A percentile compares a stretch with the other conserved stretches of the same genome.
phyloP scores from a whole-genome alignment of 257 asterid genomes.

The Przewalskia tangutica region DNA sequence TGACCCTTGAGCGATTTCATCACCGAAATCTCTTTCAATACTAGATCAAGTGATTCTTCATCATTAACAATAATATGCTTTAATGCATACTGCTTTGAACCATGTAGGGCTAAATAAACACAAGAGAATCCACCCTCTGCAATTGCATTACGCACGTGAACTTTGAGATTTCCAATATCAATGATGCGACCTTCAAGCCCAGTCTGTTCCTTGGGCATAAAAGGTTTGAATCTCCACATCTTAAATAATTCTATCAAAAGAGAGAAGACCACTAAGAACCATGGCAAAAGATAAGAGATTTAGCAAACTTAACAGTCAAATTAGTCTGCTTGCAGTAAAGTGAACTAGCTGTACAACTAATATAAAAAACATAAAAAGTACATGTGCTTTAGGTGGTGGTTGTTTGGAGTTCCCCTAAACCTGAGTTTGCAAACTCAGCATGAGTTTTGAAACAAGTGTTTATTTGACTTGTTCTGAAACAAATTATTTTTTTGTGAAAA shows the following conservation, averaged over 20 bases:
- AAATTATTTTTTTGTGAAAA: neutral
- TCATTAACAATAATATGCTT: conserved; percentile 92
- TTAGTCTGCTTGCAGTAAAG: neutral
- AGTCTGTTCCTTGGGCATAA: conserved; percentile 68
- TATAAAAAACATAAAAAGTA: neutral
- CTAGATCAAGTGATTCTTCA: conserved; percentile 71
- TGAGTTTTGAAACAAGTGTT: neutral
- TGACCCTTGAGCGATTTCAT: conserved; percentile 91
- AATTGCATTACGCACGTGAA: conserved; percentile 70
- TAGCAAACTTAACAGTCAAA: neutral
- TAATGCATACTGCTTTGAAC: conserved; percentile 80
- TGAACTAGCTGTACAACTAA: neutral
- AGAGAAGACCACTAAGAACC: neutral
- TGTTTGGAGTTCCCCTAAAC: neutral
- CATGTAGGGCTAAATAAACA: conserved; percentile 81
- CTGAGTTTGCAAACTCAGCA: neutral
- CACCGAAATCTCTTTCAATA: conserved; percentile 68
- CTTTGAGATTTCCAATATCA: conserved; percentile 74
- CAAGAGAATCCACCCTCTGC: conserved; percentile 99
- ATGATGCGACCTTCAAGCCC: conserved; percentile 94
- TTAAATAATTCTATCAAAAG: neutral
- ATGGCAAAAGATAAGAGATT: neutral
- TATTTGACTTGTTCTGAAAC: neutral
- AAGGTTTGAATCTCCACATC: conserved; percentile 96
- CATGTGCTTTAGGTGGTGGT: neutral